Base-by-base conservation (phyloP, 306 rosid species). In the Quercus rubra region DNA sequence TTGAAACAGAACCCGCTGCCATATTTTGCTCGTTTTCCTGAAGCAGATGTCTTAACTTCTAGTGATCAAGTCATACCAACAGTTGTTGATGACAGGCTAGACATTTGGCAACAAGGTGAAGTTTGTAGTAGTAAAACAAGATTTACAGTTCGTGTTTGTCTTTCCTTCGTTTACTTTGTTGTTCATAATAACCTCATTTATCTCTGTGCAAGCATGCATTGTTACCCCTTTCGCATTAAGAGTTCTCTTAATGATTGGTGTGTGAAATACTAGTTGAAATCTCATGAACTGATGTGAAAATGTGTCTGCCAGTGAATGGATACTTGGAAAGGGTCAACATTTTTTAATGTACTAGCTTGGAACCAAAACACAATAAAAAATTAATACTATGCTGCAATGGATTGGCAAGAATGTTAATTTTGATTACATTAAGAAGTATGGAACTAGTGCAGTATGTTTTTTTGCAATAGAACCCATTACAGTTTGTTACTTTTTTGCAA, bases 61-160 rank as follows among this genome's bases (percentile, higher is more conserved):
- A 93, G 92, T 73, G 99, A 95, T 88, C 98, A 90, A 89, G 96
- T 95, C 83, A 41, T 86, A 71, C 99, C 98, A 41, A 95, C 99
- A 13, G 92, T 93, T 67, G 86, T 87, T 33, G 99, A 95, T 89
- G 99, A 95, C 83, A 89, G 94, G 49, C 84, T 95, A 79, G 99
- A 93, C 79, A 77, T 64, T 70, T 90, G 98, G 97, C 86, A 87
- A 71, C 91, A 86, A 91, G 99, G 99, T 92, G 70, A 87, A 82
- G 67, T 78, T 81, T 85, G 67, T 55, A 43, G 66, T 55, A 43
- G 35, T 46, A 70, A 74, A 79, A 31, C 73, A 52, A 33, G 51
- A 70, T 70, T 41, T 23, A 38, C 55, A 49, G 55, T 68, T 30
- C 33, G 6, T 30, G 4, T n/a, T 28, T 43, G 19, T 51, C 1